Base-by-base conservation (phyloP, 768 basidiomycete species). In the Neoboletus subvelutipes region DNA sequence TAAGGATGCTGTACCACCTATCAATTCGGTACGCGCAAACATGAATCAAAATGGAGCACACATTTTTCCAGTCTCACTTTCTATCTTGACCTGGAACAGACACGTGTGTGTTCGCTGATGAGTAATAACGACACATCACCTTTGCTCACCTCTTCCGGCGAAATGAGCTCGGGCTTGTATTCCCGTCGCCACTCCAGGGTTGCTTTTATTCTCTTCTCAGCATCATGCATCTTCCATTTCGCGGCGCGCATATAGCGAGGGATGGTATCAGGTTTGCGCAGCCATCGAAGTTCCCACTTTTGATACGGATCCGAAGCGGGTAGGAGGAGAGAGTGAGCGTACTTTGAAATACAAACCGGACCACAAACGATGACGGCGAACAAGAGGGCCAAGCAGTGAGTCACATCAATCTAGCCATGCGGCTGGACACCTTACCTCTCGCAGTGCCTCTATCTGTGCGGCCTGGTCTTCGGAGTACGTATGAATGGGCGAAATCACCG, bases 21-120 rank as follows among this genome's bases (percentile, higher is more conserved):
- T 46, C 36, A 37, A 17, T 37, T 56, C 26, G 34, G 48, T 43
- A 18, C 17, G n/a, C 40, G 17, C 34, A 43, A 36, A 7, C 45
- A 34, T 11, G 18, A 18, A 22, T 57, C 26, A 36, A 43, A 40
- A 41, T 10, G 26, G 29, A 34, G 71, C 85, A 52, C 63, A 92
- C 92, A 95, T 93, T 73, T 95, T 95, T 17, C 92, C 92, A 0
- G 89, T 90, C 73, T 90, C 83, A 50, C 86, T 83, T 70, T 94
- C 92, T 34, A 88, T 80, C 63, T 82, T 84, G 60, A 90, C 84
- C 77, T 78, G 46, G n/a, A 58, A 52, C 12, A 33, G 22, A 34
- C 6, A 54, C 36, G 24, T n/a, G 33, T 29, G 28, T 40, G 37
- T 37, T 24, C 18, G 43, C 36, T 45, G 50, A 34, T 48, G 47